phyloP scores from a whole-genome alignment of 1,284 basidiomycete genomes.

The Rhodotorula sp. region DNA sequence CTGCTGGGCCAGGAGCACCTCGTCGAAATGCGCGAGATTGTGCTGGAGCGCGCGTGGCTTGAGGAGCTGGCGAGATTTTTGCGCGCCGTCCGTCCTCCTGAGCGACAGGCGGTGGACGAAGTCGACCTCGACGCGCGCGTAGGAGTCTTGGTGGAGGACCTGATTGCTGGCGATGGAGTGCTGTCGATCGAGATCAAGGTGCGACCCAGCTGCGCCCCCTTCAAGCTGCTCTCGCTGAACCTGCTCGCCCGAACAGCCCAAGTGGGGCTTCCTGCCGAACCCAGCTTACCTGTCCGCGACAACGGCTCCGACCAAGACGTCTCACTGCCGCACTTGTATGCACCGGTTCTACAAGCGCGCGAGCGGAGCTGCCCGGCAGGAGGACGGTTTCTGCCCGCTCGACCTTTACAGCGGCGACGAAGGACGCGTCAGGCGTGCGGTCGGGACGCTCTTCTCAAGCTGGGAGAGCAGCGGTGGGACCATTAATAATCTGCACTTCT shows the following conservation, averaged over 20 bases:
- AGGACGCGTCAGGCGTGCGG: slow-evolving; percentile 62
- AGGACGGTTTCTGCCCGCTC: slow-evolving; percentile 74
- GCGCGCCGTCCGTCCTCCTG: slow-evolving; percentile 59
- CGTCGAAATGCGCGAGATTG: slow-evolving; percentile 56
- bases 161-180: slow-evolving; percentile 59
- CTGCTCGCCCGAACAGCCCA: slow-evolving; percentile 65
- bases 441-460: slow-evolving; percentile 68
- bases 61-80: slow-evolving; percentile 57
- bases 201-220: slow-evolving; percentile 26
- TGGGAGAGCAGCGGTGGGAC: slow-evolving; percentile 67
- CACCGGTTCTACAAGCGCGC: slow-evolving; percentile 61
- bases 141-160: slow-evolving; percentile 65
- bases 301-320: slow-evolving; percentile 64
- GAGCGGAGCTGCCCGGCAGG: slow-evolving; percentile 46
- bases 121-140: slow-evolving; percentile 62
- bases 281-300: slow-evolving; percentile 60
- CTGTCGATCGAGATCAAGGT: slow-evolving; percentile 87
- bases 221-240: background rate
- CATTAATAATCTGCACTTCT: slow-evolving; percentile 78
- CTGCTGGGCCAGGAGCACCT: slow-evolving; percentile 16
- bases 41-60: slow-evolving; percentile 66
- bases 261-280: slow-evolving; percentile 86
- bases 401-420: slow-evolving; percentile 76
- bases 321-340: slow-evolving; percentile 83
- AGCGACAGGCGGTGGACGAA: slow-evolving; percentile 59